Evolutionary conservation across 2,329 filamentous ascomycete species (phyloP), one percentile per base, ranked within the genome.

Genomic region (Aphanocladium album): DNA sequence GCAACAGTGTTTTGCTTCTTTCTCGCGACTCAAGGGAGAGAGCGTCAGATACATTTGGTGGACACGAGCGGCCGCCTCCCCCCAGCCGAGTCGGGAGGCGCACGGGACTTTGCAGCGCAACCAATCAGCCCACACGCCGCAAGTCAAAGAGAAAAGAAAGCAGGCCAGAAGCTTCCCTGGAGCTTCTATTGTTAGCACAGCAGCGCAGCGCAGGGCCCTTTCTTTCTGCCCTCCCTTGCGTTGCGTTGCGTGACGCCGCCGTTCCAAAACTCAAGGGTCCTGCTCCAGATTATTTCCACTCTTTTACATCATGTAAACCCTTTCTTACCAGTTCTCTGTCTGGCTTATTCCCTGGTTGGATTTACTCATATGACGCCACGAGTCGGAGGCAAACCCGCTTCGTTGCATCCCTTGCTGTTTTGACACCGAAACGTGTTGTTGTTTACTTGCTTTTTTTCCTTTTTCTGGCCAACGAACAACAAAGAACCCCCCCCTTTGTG

Each of bases 171-270:
- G 46, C 35, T 52, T 58, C 47, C 30, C 47, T 58, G 35, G 47
- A 52, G n/a, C 56, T 58, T 58, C 56, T 51, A 58, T 58, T 58
- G 46, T 51, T 58, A 51, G 47, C 23, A 25, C 53, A 3, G 17
- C 46, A 4, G 7, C n/a, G n/a, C n/a, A n/a, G n/a, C n/a, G n/a
- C n/a, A 16, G 35, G n/a, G n/a, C n/a, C 12, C 21, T 23, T 45
- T 55, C 12, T 43, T 21, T 25, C 30, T 8, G 17, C 39, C 25
- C 23, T 21, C 45, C 45, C 45, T 47, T 47, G 45, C 11, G 19
- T 46, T 23, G 43, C 8, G 14, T 7, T 30, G 30, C 30, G 30
- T 9, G 30, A 9, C 30, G 30, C 30, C 5, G 30, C 30, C 30
- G 30, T 30, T 23, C n/a, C 41, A 19, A 19, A 35, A 46, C 4